A percentile compares a stretch with the other conserved stretches of the same genome.
Conservation (phyloP, 352 stramenopile genomes). For the Phytophthora pluvialis region DNA sequence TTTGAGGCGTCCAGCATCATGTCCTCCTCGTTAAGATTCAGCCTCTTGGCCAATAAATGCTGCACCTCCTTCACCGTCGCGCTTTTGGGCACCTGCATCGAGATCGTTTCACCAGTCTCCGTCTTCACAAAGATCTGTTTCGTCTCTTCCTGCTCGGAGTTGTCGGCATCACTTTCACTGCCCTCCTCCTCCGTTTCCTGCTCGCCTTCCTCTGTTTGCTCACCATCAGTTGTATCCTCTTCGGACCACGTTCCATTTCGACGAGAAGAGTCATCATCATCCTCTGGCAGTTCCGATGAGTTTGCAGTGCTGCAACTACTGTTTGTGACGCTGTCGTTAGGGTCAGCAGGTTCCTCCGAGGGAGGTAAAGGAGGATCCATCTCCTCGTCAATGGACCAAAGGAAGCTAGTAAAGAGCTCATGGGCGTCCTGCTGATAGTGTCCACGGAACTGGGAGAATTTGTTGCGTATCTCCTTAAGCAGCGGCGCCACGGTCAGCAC, state of each 20-base stretch:
- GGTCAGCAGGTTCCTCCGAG: conserved; percentile 8
- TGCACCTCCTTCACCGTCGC: conserved; percentile 61
- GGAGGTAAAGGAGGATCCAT: conserved; percentile 47
- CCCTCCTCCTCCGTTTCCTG: conserved; percentile 34
- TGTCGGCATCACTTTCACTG: conserved; percentile 35
- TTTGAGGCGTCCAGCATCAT: conserved; percentile 54
- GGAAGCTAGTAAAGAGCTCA: conserved; percentile 94
- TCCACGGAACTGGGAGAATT: conserved; percentile 94
- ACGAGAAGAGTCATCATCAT: conserved; percentile 31
- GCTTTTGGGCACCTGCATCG: conserved; percentile 54
- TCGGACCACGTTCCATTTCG: conserved; percentile 24
- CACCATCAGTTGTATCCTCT: conserved; percentile 32
- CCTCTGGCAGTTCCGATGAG: conserved; percentile 37
- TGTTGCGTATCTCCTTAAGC: conserved; percentile 73
- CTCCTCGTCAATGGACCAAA: conserved; percentile 90
- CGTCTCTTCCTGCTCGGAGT: conserved; percentile 33
- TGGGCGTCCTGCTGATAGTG: conserved; percentile 97
- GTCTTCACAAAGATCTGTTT: conserved; percentile 77
- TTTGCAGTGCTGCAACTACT: conserved; percentile 32
- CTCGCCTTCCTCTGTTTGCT: conserved; percentile 20
- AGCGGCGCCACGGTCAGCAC: conserved; percentile 66
- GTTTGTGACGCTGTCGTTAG: conserved; percentile 24
- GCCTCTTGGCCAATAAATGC: conserved; percentile 54
- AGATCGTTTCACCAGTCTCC: conserved; percentile 63
- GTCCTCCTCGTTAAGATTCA: conserved; percentile 63